Conservation (phyloP, 257 asterid genomes). For the Penstemon barbatus region DNA sequence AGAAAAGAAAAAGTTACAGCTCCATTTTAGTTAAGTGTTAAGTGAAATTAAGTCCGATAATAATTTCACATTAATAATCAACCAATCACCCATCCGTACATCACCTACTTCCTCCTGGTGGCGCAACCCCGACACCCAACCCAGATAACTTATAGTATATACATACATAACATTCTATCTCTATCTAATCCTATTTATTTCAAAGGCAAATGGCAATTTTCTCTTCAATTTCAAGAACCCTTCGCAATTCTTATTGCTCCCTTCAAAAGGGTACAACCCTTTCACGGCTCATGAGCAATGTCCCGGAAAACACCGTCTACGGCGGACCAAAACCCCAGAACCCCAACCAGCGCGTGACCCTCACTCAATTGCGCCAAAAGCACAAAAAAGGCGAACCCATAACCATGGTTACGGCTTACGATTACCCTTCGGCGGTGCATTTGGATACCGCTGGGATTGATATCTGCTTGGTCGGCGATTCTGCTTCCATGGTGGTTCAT, state of each 20-base stretch:
- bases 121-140: too few relatives aligned
- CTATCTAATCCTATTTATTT: too few relatives aligned
- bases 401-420: constrained; percentile 92
- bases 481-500: constrained; percentile 98
- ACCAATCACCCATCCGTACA: too few relatives aligned
- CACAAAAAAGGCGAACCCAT: constrained; percentile 65
- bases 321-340: constrained; percentile 91
- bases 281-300: constrained; percentile 56
- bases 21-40: too few relatives aligned
- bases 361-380: constrained; percentile 67
- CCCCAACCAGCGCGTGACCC: constrained; percentile 65
- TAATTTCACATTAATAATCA: too few relatives aligned
- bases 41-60: too few relatives aligned
- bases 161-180: too few relatives aligned
- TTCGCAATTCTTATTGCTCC: constrained; percentile 10
- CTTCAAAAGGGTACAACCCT: background rate
- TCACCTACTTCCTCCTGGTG: too few relatives aligned
- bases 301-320: constrained; percentile 74
- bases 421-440: constrained; percentile 87
- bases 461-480: constrained; percentile 87
- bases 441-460: constrained; percentile 82
- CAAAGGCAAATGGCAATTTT: constrained; percentile 19
- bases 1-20: too few relatives aligned
- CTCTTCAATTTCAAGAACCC: constrained; percentile 26
- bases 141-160: too few relatives aligned